Evolutionary conservation across 192 early-diverging fungal species (phyloP).

Genomic region (Linnemannia schmuckeri): DNA sequence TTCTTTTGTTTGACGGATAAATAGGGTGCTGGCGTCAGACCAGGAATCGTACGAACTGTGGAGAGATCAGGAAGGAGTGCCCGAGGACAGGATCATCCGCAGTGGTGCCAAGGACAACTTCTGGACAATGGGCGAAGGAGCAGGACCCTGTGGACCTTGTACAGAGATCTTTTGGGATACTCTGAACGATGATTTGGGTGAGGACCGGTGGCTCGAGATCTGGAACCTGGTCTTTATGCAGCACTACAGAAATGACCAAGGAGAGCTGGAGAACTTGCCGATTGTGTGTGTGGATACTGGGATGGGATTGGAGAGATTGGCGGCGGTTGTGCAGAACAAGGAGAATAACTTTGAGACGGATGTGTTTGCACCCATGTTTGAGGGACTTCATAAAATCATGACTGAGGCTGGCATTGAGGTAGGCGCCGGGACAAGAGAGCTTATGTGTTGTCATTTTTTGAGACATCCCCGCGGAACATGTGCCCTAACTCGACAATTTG

Average conservation of each 20-base stretch:
- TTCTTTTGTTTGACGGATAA: background rate
- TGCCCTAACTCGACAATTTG: background rate
- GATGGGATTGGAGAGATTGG: slow-evolving; percentile 71
- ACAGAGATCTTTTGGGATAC: slow-evolving; percentile 78
- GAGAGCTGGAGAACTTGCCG: slow-evolving; percentile 59
- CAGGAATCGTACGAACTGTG: slow-evolving; percentile 68
- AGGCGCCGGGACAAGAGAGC: background rate
- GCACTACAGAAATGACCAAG: slow-evolving; percentile 62
- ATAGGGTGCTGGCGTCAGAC: slow-evolving; percentile 66
- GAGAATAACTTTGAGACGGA: slow-evolving; percentile 70
- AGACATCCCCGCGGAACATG: too few relatives aligned
- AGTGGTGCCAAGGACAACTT: slow-evolving; percentile 69
- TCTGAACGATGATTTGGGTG: slow-evolving; percentile 47
- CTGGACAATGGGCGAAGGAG: slow-evolving; percentile 75
- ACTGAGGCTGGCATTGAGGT: slow-evolving; percentile 46
- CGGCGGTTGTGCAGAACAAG: slow-evolving; percentile 64
- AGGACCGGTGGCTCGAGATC: slow-evolving; percentile 71
- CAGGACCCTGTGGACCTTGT: slow-evolving; percentile 73
- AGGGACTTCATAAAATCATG: slow-evolving; percentile 57
- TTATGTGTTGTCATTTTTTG: background rate
- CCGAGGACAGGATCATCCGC: slow-evolving; percentile 63
- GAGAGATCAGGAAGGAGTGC: slow-evolving; percentile 65
- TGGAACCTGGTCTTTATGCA: slow-evolving; percentile 78
- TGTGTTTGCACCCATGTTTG: slow-evolving; percentile 60
- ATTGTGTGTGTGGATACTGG: slow-evolving; percentile 73